These are phyloP conservation scores for Stenocarpella maydis DNA, from an alignment of 2,329 filamentous ascomycete species.

Conservation along the genomic window DNA sequence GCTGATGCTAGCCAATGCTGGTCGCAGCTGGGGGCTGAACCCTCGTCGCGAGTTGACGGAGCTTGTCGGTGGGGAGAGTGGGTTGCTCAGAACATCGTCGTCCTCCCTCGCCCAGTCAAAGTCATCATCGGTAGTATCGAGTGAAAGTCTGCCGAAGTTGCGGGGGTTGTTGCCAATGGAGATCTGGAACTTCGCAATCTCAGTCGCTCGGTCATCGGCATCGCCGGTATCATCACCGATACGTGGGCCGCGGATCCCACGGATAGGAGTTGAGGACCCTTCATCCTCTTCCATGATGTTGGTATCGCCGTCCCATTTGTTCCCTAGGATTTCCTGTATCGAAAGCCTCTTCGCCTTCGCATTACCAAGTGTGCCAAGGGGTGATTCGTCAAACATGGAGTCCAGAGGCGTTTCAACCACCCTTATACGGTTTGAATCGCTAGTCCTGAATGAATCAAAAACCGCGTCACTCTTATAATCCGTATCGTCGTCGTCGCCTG, in stretches of 20 bases:
- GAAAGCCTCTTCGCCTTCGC: slow-evolving; percentile 63
- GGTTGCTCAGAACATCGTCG: slow-evolving; percentile 60
- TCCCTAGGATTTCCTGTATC: slow-evolving; percentile 66
- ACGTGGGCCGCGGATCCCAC: slow-evolving; percentile 45
- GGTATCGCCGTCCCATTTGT: slow-evolving; percentile 61
- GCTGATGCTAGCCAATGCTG: slow-evolving; percentile 62
- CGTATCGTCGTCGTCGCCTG: slow-evolving; percentile 78
- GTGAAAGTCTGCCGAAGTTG: slow-evolving; percentile 60
- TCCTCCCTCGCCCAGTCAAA: slow-evolving; percentile 70
- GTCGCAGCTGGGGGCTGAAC: slow-evolving; percentile 61
- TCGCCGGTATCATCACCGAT: slow-evolving; percentile 38
- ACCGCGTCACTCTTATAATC: slow-evolving; percentile 80
- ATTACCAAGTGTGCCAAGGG: slow-evolving; percentile 64
- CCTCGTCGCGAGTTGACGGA: slow-evolving; percentile 61
- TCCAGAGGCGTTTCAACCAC: slow-evolving; percentile 76
- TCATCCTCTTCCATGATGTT: slow-evolving; percentile 72
- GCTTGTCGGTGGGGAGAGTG: slow-evolving; percentile 65
- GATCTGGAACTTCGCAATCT: slow-evolving; percentile 33
- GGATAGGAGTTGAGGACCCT: slow-evolving; percentile 59
- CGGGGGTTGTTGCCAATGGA: slow-evolving; percentile 37
- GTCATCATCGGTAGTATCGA: slow-evolving; percentile 67
- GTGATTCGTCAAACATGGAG: slow-evolving; percentile 83
- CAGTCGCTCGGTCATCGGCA: slow-evolving; percentile 35
- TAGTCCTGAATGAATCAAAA: slow-evolving; percentile 79
- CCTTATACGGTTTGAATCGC: slow-evolving; percentile 71